Percentiles rank a stretch among this genome's conserved stretches.
Conservation (phyloP, 148 eudicot genomes). For the Cornus controversa region DNA sequence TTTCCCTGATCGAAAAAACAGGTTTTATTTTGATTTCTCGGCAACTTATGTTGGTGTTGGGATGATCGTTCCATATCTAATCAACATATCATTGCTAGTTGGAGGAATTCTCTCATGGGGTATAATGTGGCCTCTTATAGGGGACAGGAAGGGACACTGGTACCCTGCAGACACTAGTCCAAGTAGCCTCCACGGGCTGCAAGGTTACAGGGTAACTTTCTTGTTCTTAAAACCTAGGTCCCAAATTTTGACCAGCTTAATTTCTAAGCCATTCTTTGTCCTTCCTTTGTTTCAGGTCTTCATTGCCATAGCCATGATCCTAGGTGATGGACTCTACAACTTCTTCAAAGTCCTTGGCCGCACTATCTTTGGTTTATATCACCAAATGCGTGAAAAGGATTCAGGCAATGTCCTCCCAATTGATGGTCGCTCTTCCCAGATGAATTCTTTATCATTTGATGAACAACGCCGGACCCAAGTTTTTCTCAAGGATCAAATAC, state of each 20-base stretch:
- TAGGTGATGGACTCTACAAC: slow-evolving; percentile 64
- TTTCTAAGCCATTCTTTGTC: background rate
- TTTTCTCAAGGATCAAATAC: slow-evolving; percentile 53
- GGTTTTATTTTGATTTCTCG: slow-evolving; percentile 94
- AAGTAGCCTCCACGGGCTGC: slow-evolving; percentile 63
- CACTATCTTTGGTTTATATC: slow-evolving; percentile 35
- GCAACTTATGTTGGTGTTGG: slow-evolving; percentile 96
- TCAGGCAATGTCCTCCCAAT: slow-evolving; percentile 23
- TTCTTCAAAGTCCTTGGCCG: slow-evolving; percentile 44
- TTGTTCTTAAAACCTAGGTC: background rate
- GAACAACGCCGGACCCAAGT: slow-evolving; percentile 42
- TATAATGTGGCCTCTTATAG: slow-evolving; percentile 94
- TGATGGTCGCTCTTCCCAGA: slow-evolving; percentile 6
- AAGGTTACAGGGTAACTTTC: slow-evolving; percentile 79
- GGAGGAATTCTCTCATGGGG: slow-evolving; percentile 96
- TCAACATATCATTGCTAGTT: slow-evolving; percentile 79
- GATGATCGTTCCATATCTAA: slow-evolving; percentile 89
- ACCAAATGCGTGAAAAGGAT: slow-evolving; percentile 24
- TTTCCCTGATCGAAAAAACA: slow-evolving; percentile 15
- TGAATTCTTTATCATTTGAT: slow-evolving; percentile 31
- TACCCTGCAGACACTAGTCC: slow-evolving; percentile 24
- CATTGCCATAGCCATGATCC: slow-evolving; percentile 51
- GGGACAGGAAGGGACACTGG: slow-evolving; percentile 66
- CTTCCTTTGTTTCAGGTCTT: slow-evolving; percentile 46
- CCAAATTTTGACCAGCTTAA: background rate